phyloP scores from a whole-genome alignment of 2,329 filamentous ascomycete species.

The Zymoseptoria tritici region DNA sequence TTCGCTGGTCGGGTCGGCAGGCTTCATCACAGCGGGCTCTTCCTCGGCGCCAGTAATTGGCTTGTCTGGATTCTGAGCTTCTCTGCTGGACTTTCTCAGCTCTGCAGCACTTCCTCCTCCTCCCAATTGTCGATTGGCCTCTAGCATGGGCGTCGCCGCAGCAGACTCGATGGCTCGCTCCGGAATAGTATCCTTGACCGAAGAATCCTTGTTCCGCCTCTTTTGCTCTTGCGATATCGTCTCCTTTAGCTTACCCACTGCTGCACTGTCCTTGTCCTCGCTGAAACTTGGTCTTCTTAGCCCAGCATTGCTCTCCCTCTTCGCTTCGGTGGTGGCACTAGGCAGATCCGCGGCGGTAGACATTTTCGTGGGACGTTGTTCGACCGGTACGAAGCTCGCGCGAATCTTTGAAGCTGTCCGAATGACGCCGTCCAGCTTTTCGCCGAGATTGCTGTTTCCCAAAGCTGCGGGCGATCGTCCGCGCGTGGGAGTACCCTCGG shows the following conservation, averaged over 20 bases:
- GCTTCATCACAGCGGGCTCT: slow-evolving; percentile 33
- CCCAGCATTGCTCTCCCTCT: slow-evolving; percentile 18
- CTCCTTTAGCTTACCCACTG: slow-evolving; percentile 33
- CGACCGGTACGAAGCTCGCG: slow-evolving; percentile 44
- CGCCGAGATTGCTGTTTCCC: slow-evolving; percentile 19
- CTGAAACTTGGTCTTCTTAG: slow-evolving; percentile 34
- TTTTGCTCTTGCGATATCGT: slow-evolving; percentile 35
- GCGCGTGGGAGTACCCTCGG: slow-evolving; percentile 32
- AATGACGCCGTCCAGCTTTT: slow-evolving; percentile 6
- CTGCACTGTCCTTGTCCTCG: slow-evolving; percentile 29
- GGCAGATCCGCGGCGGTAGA: slow-evolving; percentile 2
- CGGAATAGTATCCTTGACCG: slow-evolving; percentile 34
- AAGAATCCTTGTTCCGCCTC: slow-evolving; percentile 30
- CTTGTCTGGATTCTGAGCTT: slow-evolving; percentile 39
- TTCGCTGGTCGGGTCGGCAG: slow-evolving; percentile 33
- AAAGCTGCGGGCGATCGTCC: slow-evolving; percentile 37
- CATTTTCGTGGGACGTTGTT: slow-evolving; percentile 24
- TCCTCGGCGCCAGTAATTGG: slow-evolving; percentile 37
- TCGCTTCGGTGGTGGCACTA: slow-evolving; percentile 9
- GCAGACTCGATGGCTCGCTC: slow-evolving; percentile 37
- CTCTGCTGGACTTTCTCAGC: background rate
- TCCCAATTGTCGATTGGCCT: slow-evolving; percentile 14
- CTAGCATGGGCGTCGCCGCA: slow-evolving; percentile 27
- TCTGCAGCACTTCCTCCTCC: slow-evolving; percentile 18
- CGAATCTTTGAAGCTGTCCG: slow-evolving; percentile 38